Evolutionary conservation across 345 rosid species (phyloP).

Genomic region (Hibiscus mutabilis): DNA sequence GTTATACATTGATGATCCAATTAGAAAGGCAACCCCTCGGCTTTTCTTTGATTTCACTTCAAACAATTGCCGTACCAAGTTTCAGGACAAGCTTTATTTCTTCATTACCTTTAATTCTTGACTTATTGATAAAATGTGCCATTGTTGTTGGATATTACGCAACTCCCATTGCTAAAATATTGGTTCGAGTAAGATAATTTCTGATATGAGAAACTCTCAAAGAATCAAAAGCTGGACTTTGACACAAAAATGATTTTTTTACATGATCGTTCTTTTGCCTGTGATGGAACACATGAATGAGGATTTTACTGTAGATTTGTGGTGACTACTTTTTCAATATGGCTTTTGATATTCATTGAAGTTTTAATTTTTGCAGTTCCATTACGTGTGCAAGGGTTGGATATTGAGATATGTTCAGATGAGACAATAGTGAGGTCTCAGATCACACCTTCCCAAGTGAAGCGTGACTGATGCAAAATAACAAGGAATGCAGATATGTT

Average conservation of each 20-base stretch:
- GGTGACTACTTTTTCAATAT: neutral
- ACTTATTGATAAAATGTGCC: neutral
- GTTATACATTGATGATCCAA: too few species aligned
- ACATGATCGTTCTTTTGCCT: neutral
- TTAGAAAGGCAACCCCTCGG: neutral
- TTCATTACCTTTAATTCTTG: neutral
- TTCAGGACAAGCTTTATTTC: neutral
- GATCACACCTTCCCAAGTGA: constrained; percentile 35
- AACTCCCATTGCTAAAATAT: neutral
- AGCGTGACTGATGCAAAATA: constrained; percentile 76
- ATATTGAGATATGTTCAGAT: constrained; percentile 50
- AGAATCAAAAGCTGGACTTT: neutral
- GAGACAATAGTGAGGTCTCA: constrained; percentile 55
- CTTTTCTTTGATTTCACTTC: neutral
- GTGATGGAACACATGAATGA: neutral
- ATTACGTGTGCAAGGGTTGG: constrained; percentile 45
- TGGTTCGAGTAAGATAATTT: neutral
- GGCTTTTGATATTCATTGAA: neutral
- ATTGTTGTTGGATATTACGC: neutral
- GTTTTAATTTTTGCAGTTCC: constrained; percentile 48
- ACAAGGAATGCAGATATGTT: constrained; percentile 40
- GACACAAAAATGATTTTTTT: neutral
- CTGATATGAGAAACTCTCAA: neutral
- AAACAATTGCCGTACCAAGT: neutral
- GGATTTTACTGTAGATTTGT: neutral